Base-by-base conservation (phyloP, 2,329 filamentous ascomycete genomes). In the Xylariaceae sp. region DNA sequence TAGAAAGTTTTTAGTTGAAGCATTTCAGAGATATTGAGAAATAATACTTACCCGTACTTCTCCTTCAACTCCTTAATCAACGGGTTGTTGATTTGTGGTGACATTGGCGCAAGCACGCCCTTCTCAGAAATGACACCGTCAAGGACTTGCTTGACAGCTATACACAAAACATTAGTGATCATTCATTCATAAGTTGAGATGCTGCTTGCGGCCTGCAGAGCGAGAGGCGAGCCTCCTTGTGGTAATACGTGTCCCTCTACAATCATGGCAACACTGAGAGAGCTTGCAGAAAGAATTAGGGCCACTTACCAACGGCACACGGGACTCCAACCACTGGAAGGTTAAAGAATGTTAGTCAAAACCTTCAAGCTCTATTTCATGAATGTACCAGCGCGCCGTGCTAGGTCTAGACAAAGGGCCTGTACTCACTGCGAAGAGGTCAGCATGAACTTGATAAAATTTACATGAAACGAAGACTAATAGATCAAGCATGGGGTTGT, bases 81-180 rank as follows among this genome's bases (percentile, higher is more conserved):
- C 0, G 83, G 79, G 8, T 87, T 85, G 65, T 89, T 83, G 23
- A 91, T 85, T 69, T 88, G 85, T 56, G 81, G 78, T 66, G 78
- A 86, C 83, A 95, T 90, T 8, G 91, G 92, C 21, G 92, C 92
- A 58, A 96, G 76, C 54, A 96, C 79, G 72, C 89, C 90, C 78
- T 85, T 89, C 73, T 91, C 83, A 37, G 78, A 82, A 60, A 94
- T 85, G 2, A 85, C 89, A 14, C 90, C 90, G 73, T 92, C 82
- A 34, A 94, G 82, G 21, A 95, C 88, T 79, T 89, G 85, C 81
- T 91, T 83, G 61, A 92, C 89, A 49, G 91, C 61, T 41, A 23
- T 5, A 41, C 19, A 53, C 6, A 14, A 19, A 21, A 40, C 2
- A 16, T 47, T 12, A 56, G 48, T n/a, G 6, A 34, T 34, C n/a